phyloP scores from a whole-genome alignment of 257 asterid genomes.

The Salvia miltiorrhiza region DNA sequence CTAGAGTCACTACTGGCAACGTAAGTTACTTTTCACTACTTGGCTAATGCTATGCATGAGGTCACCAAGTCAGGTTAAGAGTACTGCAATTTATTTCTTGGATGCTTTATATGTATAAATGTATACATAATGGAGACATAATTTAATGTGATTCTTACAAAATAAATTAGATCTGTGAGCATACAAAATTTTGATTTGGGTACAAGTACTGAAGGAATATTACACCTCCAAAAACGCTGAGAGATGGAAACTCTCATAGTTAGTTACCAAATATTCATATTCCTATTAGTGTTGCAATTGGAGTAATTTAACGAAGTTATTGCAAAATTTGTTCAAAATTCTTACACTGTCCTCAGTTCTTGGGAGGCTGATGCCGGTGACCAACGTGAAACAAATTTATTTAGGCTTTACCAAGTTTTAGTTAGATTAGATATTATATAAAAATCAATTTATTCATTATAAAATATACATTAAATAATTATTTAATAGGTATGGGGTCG shows the following conservation, averaged over 20 bases:
- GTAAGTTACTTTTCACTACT: slow-evolving; percentile 79
- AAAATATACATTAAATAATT: no score
- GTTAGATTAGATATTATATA: no score
- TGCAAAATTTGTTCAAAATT: not conserved
- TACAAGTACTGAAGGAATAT: not conserved
- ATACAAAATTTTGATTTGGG: not conserved
- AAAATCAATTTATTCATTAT: no score
- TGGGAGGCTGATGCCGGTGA: no score
- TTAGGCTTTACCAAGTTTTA: no score
- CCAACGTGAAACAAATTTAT: no score
- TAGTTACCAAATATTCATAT: not conserved
- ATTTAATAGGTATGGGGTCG: no score
- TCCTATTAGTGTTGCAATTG: not conserved
- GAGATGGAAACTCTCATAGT: slow-evolving; percentile 13
- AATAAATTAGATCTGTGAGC: slow-evolving; percentile 18
- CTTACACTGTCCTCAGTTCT: no score
- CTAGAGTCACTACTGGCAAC: slow-evolving; percentile 92
- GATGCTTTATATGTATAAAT: not conserved
- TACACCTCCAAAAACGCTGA: slow-evolving; percentile 12
- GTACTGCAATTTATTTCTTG: not conserved
- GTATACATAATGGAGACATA: not conserved
- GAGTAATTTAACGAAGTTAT: not conserved
- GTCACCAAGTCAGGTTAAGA: slow-evolving; percentile 72
- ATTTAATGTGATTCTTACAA: not conserved
- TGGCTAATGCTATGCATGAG: slow-evolving; percentile 89